A percentile compares a stretch with the other conserved stretches of the same genome.
Evolutionary conservation across 306 rosid genomes (phyloP).

Genomic region (Ormosia semicastrata): DNA sequence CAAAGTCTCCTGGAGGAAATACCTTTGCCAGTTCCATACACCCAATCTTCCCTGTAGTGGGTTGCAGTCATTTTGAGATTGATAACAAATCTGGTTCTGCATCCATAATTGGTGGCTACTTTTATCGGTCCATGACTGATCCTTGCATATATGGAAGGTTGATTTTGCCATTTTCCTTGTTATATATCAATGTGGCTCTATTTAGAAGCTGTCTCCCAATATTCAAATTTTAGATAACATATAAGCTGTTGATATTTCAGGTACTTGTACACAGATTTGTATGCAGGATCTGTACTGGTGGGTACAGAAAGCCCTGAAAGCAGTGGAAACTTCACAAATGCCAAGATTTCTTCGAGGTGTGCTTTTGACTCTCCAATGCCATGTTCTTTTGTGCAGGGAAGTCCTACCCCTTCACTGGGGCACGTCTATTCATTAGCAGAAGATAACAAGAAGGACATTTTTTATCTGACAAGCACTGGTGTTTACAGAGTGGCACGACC

Average conservation of each 20-base stretch:
- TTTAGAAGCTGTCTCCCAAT: background rate
- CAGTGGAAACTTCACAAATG: constrained; percentile 29
- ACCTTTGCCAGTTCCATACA: constrained; percentile 27
- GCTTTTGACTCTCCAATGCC: constrained; percentile 35
- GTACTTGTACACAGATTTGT: constrained; percentile 37
- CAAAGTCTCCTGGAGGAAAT: constrained; percentile 29
- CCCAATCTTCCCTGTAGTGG: constrained; percentile 36
- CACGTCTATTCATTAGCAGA: constrained; percentile 32
- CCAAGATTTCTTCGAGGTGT: constrained; percentile 24
- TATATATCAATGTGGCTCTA: background rate
- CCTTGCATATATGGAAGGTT: constrained; percentile 49
- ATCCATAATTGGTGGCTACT: constrained; percentile 39
- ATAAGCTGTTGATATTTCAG: constrained; percentile 1
- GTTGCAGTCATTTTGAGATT: constrained; percentile 36
- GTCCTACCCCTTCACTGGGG: constrained; percentile 20
- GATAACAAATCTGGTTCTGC: constrained; percentile 24
- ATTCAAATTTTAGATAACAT: background rate
- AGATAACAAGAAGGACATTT: constrained; percentile 33
- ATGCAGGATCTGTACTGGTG: background rate
- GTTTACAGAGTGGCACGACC: constrained; percentile 33
- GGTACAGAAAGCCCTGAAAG: constrained; percentile 32
- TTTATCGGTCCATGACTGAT: constrained; percentile 41
- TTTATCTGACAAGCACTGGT: constrained; percentile 27
- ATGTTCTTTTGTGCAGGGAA: constrained; percentile 27
- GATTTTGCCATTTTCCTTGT: background rate